Base-by-base conservation (phyloP, 257 asterid genomes). In the Mitragyna speciosa region DNA sequence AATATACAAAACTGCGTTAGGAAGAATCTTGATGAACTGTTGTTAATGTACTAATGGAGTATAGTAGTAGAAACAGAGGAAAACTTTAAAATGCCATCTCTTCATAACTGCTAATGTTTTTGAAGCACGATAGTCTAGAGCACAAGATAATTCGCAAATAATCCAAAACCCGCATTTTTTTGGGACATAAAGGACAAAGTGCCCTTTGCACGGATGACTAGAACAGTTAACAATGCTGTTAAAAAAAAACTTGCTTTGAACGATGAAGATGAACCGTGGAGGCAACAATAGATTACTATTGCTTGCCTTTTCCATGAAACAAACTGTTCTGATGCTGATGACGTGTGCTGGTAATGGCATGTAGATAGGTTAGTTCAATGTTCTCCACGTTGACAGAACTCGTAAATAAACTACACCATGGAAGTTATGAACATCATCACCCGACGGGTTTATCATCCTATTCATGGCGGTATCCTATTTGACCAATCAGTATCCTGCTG, bases 121-220 rank as follows among this genome's bases (percentile, higher is more conserved):
- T 16, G 33, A 52, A 73, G 78, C 77, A 74, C n/a, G n/a, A n/a
- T n/a, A 10, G 47, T 73, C 31, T 10, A 59, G 12, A 14, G 79
- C 4, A 41, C 70, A 39, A 26, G 19, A 56, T 33, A 28, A 49
- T 24, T n/a, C n/a, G n/a, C 16, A 26, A 20, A 56, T 7, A 56
- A 56, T 56, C 64, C 64, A 56, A 56, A 56, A 56, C 28, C 7
- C 22, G 28, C 10, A n/a, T n/a, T n/a, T n/a, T n/a, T n/a, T 56
- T 9, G 64, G 26, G 26, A 56, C 64, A 56, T 19, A 56, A 20
- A 56, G 22, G 26, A 56, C 10, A 20, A 51, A 51, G 2, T 36
- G 41, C 41, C 2, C 4, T 36, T 56, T 19, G 64, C 64, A 19
- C 64, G 7, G 22, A 56, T 6, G 63, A 22, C 19, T 19, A 56